Base-by-base conservation (phyloP, 306 rosid species). In the Cucurbita moschata region DNA sequence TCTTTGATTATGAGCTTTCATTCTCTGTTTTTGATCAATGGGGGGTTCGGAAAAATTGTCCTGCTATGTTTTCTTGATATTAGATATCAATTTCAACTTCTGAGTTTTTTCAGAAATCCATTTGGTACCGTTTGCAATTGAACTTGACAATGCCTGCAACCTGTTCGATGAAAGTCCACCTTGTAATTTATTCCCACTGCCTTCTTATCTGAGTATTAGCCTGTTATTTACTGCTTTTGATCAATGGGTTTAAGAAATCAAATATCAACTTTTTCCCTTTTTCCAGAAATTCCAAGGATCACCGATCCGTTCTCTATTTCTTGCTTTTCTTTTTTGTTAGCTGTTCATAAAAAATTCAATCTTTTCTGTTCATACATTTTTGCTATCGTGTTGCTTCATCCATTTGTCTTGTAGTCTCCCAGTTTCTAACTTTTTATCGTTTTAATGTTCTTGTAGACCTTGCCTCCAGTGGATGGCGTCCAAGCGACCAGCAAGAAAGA, bases 141-240 rank as follows among this genome's bases (percentile, higher is more conserved):
- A 30, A 30, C 3, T 30, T 30, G 35, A 30, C 35, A 30, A 21
- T 49, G 61, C 73, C 64, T 42, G 11, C n/a, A 46, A 75, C 51
- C 39, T 75, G 78, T 64, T 75, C 38, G 78, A 75, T 65, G 64
- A 75, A 75, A 75, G 7, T 18, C 18, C n/a, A 64, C 7, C 59
- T 15, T 50, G 23, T 50, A 50, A 42, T 4, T 50, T 70, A 16
- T 14, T 44, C 13, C 43, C 5, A 49, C 10, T 65, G 71, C 44
- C 35, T 40, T 19, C 9, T 42, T 10, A 42, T 65, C 18, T 42
- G 35, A 43, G 71, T 10, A 18, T 9, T 4, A 18, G 30, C 37
- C 16, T 65, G 14, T 19, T 4, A 0, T 16, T 65, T 65, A 4
- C 37, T 10, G 16, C 43, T 18, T 64, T 5, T 65, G 9, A 65